Base-by-base conservation (phyloP, 768 basidiomycete species). In the Hydnum rufescens region DNA sequence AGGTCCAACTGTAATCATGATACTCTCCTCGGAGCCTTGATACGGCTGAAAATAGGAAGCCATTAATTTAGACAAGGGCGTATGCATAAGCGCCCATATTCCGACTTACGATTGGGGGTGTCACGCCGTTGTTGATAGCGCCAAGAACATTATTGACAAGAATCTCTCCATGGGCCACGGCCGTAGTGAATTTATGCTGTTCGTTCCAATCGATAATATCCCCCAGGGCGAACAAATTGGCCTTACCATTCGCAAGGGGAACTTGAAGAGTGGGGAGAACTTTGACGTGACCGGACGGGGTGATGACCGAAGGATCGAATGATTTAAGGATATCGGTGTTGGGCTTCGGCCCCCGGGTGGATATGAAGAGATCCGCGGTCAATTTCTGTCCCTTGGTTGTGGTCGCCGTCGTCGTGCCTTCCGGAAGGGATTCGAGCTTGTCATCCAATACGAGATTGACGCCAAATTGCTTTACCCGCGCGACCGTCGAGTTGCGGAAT, bases 201-300 rank as follows among this genome's bases (percentile, higher is more conserved):
- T 58, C 58, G 5, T 36, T 36, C 31, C 57, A 56, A 29, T 57
- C 55, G 19, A 58, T 57, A 32, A 60, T 34, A 36, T 60, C 59
- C 2, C 59, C 59, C 16, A 55, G 42, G 22, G 54, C 59, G 42
- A 50, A 60, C 16, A 60, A 53, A 49, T 54, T 58, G 26, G 54
- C 53, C 18, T 52, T 39, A 39, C 8, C 34, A 8, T 8, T 8
- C 8, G 34, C 5, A 23, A 18, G 25, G 32, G 49, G n/a, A 51
- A 23, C 8, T 23, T 23, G 31, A 18, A 58, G 46, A 2, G 56
- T 57, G 2, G 56, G 57, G 18, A 42, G 26, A 32, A 58, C 57
- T 26, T 54, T 56, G 4, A 58, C 56, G 8, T 42, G 51, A 3
- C 57, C 57, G n/a, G 23, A 32, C 4, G 32, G 19, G 28, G 44